Conservation (phyloP, 805 yeast species). For the Lipomyces starkeyi region DNA sequence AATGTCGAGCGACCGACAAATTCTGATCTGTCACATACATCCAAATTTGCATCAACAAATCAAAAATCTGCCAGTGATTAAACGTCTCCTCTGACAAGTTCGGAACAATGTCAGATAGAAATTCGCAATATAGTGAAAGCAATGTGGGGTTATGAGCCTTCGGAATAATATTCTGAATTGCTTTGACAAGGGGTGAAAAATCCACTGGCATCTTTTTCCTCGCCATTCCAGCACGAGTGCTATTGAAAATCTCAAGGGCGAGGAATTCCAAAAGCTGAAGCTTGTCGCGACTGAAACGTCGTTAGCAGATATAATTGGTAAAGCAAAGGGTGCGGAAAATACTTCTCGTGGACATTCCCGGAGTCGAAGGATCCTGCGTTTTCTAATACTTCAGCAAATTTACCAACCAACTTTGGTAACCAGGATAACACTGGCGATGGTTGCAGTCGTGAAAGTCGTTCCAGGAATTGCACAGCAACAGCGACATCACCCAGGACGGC, state of each 20-base stretch:
- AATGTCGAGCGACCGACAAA: slow-evolving; percentile 18
- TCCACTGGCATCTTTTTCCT: background rate
- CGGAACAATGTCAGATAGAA: background rate
- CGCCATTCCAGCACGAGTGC: background rate
- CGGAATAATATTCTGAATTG: slow-evolving; percentile 7
- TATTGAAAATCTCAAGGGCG: background rate
- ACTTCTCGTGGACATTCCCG: slow-evolving; percentile 22
- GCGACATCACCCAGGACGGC: background rate
- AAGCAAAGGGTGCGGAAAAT: background rate
- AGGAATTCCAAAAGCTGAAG: background rate
- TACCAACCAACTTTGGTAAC: background rate
- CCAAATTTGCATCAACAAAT: slow-evolving; percentile 17
- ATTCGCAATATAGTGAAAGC: slow-evolving; percentile 19
- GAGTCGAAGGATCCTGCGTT: background rate
- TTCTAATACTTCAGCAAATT: slow-evolving; percentile 8
- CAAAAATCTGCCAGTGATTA: background rate
- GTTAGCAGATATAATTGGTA: slow-evolving; percentile 2
- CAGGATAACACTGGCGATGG: background rate
- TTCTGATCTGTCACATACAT: slow-evolving; percentile 3
- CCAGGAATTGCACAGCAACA: background rate
- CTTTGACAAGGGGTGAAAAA: slow-evolving; percentile 8
- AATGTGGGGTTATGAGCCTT: slow-evolving; percentile 12
- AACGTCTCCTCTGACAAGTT: background rate
- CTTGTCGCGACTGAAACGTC: slow-evolving; percentile 11
- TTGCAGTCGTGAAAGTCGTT: background rate